Conservation (phyloP, 257 asterid genomes). For the Coffea canephora region DNA sequence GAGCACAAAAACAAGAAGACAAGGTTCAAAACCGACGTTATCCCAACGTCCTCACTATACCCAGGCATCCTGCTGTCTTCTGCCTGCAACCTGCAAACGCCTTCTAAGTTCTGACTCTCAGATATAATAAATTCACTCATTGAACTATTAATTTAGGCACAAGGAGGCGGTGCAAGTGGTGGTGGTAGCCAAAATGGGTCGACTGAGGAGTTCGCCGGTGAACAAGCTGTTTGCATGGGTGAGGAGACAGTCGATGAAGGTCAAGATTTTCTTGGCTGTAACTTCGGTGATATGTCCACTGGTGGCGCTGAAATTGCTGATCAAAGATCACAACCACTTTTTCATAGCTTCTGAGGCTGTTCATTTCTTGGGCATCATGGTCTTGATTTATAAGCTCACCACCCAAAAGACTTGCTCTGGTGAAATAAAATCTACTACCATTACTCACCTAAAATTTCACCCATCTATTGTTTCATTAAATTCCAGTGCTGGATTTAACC, state of each 20-base stretch:
- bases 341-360: constrained; percentile 59
- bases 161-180: background rate
- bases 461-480: background rate
- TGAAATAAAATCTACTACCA: constrained; percentile 8
- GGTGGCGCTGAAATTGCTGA: constrained; percentile 58
- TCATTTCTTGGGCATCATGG: constrained; percentile 68
- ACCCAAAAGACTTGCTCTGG: constrained; percentile 77
- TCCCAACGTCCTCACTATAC: background rate
- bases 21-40: background rate
- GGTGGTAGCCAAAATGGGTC: constrained; percentile 1
- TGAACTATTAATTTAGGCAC: background rate
- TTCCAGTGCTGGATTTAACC: background rate
- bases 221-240: constrained; percentile 66
- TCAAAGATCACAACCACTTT: constrained; percentile 53
- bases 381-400: constrained; percentile 74
- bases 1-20: background rate
- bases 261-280: constrained; percentile 55
- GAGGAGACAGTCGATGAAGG: constrained; percentile 67
- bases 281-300: constrained; percentile 30
- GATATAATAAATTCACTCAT: background rate
- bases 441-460: too few species aligned
- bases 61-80: background rate
- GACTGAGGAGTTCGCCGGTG: constrained; percentile 45
- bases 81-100: background rate
- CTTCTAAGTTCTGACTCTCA: background rate